Base-by-base conservation (phyloP, 2,329 filamentous ascomycete species). In the Sporothrix globosa region DNA sequence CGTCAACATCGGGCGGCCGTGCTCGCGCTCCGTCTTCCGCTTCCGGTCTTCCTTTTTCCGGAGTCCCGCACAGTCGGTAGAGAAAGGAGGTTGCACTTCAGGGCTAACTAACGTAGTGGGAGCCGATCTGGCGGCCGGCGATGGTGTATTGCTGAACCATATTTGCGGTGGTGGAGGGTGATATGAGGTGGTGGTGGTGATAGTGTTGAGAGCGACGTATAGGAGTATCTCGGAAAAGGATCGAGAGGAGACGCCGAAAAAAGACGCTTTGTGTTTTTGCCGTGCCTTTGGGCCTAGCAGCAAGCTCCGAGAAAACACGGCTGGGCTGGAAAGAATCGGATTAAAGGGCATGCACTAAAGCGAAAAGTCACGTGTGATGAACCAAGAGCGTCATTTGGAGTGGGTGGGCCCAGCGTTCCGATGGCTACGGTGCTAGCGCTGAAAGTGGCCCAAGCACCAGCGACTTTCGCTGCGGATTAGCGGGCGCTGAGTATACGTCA, bases 101-200 rank as follows among this genome's bases (percentile, higher is more conserved):
- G 58, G 39, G 39, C 30, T 39, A 34, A 84, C 87, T 78, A 76
- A 89, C 87, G 81, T 87, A 83, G 82, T 88, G 87, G 73, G 86
- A 87, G 81, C 82, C 87, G 79, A 89, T 79, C 80, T 88, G 83
- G 78, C 82, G 83, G 81, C 87, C 87, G 79, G 86, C 81, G 76
- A 89, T 81, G 75, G 78, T 83, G 82, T 88, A 89, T 76, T 79
- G 81, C 74, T 79, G 77, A 75, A 82, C 82, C 83, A 85, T 85
- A 71, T 74, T 75, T 74, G 72, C 69, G 74, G 71, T 71, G 70
- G 69, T 69, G 21, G 39, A 41, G n/a, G 13, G 13, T 46, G 58
- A 14, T 68, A 72, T 2, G 48, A 3, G 48, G 48, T 21, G 17
- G 71, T 72, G 41, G 41, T 14, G 41, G 24, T 39, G 19, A n/a